Evolutionary conservation across 1,139 yeast species (phyloP).

Genomic region (Candida glucosophila): DNA sequence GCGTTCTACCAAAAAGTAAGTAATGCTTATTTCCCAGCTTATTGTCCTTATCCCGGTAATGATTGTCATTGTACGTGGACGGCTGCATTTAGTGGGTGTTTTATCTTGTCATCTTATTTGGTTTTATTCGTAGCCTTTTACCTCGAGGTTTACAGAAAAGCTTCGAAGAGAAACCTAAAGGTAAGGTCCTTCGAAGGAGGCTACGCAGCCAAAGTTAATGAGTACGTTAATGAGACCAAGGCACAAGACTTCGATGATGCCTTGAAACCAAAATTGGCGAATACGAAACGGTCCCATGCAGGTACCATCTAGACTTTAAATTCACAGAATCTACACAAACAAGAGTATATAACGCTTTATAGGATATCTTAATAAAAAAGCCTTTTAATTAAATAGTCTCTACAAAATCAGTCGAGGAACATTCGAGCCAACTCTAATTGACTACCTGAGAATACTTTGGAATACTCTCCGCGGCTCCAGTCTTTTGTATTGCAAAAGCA

Average conservation of each 20-base stretch:
- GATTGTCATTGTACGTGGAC: slow-evolving; percentile 66
- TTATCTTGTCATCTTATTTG: slow-evolving; percentile 63
- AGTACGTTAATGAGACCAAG: slow-evolving; percentile 60
- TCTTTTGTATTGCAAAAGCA: slow-evolving; percentile 65
- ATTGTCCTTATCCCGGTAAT: slow-evolving; percentile 62
- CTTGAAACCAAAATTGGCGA: slow-evolving; percentile 29
- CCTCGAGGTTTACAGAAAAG: slow-evolving; percentile 60
- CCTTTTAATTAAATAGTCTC: no score
- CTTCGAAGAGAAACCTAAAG: slow-evolving; percentile 42
- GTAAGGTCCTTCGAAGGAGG: slow-evolving; percentile 73
- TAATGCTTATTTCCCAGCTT: slow-evolving; percentile 24
- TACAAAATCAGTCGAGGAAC: no score
- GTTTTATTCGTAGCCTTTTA: slow-evolving; percentile 68
- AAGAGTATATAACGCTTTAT: no score
- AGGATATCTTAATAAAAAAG: background rate
- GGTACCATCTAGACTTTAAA: background rate
- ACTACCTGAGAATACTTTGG: slow-evolving; percentile 37
- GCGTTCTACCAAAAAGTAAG: slow-evolving; percentile 58
- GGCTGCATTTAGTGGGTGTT: slow-evolving; percentile 67
- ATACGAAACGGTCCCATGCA: slow-evolving; percentile 15
- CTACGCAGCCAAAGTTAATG: slow-evolving; percentile 61
- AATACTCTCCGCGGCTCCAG: slow-evolving; percentile 88
- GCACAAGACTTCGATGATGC: no score
- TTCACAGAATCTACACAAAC: background rate
- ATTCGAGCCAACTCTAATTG: no score